Evolutionary conservation across 768 basidiomycete genomes (phyloP), one percentile per base, ranked within the genome.

Genomic region (Leccinum imitatum): DNA sequence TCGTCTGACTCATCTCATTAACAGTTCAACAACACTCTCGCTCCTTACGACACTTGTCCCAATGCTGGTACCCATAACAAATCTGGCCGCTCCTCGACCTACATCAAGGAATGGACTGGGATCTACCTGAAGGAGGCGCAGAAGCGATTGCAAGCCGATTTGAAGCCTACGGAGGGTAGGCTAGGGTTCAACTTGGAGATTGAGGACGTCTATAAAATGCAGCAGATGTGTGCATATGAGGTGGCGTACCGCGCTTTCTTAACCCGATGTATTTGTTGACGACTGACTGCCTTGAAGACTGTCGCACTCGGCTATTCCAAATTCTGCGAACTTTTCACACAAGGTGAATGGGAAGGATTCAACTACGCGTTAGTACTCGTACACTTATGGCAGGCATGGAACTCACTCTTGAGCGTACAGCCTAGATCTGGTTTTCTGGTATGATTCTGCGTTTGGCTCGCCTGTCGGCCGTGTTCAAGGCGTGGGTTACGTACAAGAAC

Each of bases 261-360:
- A 7, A 41, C 7, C 4, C 1, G 8, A 1, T 44, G 15, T 21
- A 6, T 39, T 8, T n/a, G 35, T 57, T 60, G 48, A 65, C 19
- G 35, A n/a, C 6, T 14, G 25, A 21, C 6, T n/a, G 30, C 47
- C 5, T 19, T 37, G 13, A 56, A 91, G 90, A 95, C 95, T 17
- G 95, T 96, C 50, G 90, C 93, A 0, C 80, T 96, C 11, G 94
- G 93, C 9, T 95, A 93, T 69, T 94, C 92, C 15, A 88, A 87
- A 63, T 98, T 95, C 76, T 98, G 94, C 63, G 86, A 87, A 57
- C 77, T 97, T 3, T 98, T 98, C 74, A 93, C 92, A 0, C 82
- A 89, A 66, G 86, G 91, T 48, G 95, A 97, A 73, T 98, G 94
- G 95, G 87, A 91, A 69, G 93, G 93, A 0, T 96, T 94, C 71